phyloP scores from a whole-genome alignment of 129 eudicot genomes.

The Sambucus nigra region DNA sequence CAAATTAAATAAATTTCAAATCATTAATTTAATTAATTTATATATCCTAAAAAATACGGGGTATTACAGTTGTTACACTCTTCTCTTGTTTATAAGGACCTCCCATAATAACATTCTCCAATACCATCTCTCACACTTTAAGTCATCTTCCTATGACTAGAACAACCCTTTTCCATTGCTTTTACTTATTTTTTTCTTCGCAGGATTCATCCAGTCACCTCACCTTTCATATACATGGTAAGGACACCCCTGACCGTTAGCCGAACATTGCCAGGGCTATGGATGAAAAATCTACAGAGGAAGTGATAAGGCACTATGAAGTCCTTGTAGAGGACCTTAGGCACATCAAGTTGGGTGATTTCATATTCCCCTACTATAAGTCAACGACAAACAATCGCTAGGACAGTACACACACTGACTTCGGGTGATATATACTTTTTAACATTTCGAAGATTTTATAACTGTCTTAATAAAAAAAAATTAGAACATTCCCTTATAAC shows the following conservation, averaged over 20 bases:
- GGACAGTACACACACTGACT: constrained; percentile 7
- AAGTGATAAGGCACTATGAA: constrained; percentile 69
- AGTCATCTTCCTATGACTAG: constrained; percentile 17
- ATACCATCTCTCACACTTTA: constrained; percentile 33
- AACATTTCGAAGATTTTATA: too few species aligned
- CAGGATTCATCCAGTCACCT: constrained; percentile 17
- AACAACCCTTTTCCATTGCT: too few species aligned
- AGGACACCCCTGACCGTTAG: constrained; percentile 76
- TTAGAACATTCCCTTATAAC: too few species aligned
- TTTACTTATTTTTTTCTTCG: constrained; percentile 5
- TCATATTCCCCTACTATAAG: constrained; percentile 48
- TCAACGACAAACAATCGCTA: constrained; percentile 11
- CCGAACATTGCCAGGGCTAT: constrained; percentile 54
- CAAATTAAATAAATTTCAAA: too few species aligned
- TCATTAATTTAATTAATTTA: too few species aligned
- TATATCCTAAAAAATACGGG: too few species aligned
- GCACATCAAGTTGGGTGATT: constrained; percentile 52
- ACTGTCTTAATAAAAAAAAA: too few species aligned
- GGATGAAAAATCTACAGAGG: constrained; percentile 62
- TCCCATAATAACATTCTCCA: constrained; percentile 19
- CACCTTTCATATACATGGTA: constrained; percentile 23
- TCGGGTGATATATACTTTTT: constrained; percentile 14
- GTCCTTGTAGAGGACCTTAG: constrained; percentile 53
- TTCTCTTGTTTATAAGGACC: constrained; percentile 39
- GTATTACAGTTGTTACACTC: too few species aligned